A percentile compares a stretch with the other conserved stretches of the same genome.
Conservation (phyloP, 202 grass and related monocot species). For the Panicum virgatum region DNA sequence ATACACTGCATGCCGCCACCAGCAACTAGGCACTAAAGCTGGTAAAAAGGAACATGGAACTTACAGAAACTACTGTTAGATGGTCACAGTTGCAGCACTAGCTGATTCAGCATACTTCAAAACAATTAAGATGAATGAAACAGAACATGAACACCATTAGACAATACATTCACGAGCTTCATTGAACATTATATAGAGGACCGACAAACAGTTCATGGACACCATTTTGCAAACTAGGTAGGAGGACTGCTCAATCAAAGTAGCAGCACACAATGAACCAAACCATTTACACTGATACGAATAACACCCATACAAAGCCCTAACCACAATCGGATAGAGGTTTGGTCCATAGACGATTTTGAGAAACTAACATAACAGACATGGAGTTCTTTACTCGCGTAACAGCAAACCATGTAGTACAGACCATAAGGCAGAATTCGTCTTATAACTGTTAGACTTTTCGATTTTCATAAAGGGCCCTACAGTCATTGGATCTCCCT, state of each 20-base stretch:
- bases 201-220: slow-evolving; percentile 29
- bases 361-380: slow-evolving; percentile 38
- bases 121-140: slow-evolving; percentile 20
- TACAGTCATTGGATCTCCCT: slow-evolving; percentile 42
- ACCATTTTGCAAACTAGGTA: slow-evolving; percentile 38
- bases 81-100: background rate
- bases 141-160: slow-evolving; percentile 8
- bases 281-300: slow-evolving; percentile 62
- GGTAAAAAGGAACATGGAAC: slow-evolving; percentile 21
- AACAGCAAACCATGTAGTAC: slow-evolving; percentile 44
- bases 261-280: slow-evolving; percentile 34
- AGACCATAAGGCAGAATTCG: slow-evolving; percentile 30
- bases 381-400: slow-evolving; percentile 33
- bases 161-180: slow-evolving; percentile 41
- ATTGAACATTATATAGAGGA: slow-evolving; percentile 37
- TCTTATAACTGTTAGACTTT: slow-evolving; percentile 46
- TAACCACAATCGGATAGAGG: slow-evolving; percentile 43
- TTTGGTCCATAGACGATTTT: slow-evolving; percentile 43
- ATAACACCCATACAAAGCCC: slow-evolving; percentile 49
- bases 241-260: slow-evolving; percentile 38
- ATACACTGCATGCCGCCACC: slow-evolving; percentile 51
- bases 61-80: slow-evolving; percentile 21
- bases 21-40: slow-evolving; percentile 33
- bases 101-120: background rate
- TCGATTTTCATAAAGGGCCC: slow-evolving; percentile 30